Base-by-base conservation (phyloP, 108 stramenopile species). In the Schizochytrium sp. region DNA sequence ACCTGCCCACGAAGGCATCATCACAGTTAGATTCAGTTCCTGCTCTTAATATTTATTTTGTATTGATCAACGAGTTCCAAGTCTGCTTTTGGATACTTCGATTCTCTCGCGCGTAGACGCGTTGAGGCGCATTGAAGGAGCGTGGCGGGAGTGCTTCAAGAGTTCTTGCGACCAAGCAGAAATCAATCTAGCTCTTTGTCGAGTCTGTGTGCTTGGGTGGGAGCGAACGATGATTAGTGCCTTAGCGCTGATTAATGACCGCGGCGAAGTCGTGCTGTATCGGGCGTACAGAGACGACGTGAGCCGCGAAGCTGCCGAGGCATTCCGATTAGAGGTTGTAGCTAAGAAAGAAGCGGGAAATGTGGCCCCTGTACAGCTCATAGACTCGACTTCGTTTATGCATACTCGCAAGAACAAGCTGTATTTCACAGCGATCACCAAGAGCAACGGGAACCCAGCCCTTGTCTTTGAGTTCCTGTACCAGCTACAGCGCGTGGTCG, bases 381-480 rank as follows among this genome's bases (percentile, higher is more conserved):
- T 99, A 89, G 98, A 99, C 83, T 96, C 96, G 61, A 96, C 95
- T 89, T 97, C 97, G 88, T 99, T 99, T 93, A 91, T 99, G 59
- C 98, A 98, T 93, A 97, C 96, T 46, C 96, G 98, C 55, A 97
- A 97, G 89, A 93, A 96, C 90, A 98, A 98, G 91, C 96, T 99
- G 92, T 99, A 97, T 93, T 96, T 99, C 91, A 98, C 98, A 58
- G 99, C 97, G 7, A 91, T 98, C 60, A 99, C 98, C 4, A 91
- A 97, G 72, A 95, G 95, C 91, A 99, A 99, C 91, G 97, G 97
- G 57, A 98, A 99, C 92, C 97, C 98, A 3, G 97, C 97, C 44
- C 92, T 99, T 56, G 97, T 99, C 58, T 97, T 99, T 89, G 98
- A 98, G 93, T 99, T 97, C 88, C 95, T 99, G 40, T 97, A 95